Percentiles rank a stretch among this genome's conserved stretches.
Conservation (phyloP, 1,284 basidiomycete species). For the Fomitopsis palustris region DNA sequence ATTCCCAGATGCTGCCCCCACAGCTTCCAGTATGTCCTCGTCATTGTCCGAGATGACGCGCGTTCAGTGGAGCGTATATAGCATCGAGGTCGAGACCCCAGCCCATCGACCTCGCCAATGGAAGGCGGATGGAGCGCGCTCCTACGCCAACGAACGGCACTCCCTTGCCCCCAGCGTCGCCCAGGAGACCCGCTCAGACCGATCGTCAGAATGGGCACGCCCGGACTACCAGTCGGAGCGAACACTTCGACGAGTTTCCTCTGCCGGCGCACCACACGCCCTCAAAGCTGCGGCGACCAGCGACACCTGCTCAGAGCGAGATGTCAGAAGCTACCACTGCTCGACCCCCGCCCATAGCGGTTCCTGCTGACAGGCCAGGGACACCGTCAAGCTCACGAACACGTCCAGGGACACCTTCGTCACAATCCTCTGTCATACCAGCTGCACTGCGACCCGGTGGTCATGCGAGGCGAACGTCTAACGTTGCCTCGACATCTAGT, state of each 20-base stretch:
- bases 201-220: slow-evolving; percentile 15
- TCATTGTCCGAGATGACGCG: neutral
- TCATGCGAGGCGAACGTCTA: slow-evolving; percentile 34
- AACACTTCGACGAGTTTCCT: slow-evolving; percentile 13
- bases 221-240: slow-evolving; percentile 16
- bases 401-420: slow-evolving; percentile 18
- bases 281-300: slow-evolving; percentile 22
- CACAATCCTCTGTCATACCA: slow-evolving; percentile 22
- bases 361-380: slow-evolving; percentile 12
- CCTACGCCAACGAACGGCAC: slow-evolving; percentile 28
- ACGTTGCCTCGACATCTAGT: slow-evolving; percentile 23
- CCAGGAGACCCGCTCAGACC: slow-evolving; percentile 20
- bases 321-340: slow-evolving; percentile 19
- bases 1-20: slow-evolving; percentile 32
- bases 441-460: slow-evolving; percentile 32
- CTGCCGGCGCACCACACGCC: slow-evolving; percentile 14
- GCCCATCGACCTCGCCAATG: slow-evolving; percentile 12
- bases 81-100: slow-evolving; percentile 26
- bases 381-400: slow-evolving; percentile 12
- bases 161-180: slow-evolving; percentile 23
- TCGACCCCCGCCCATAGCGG: slow-evolving; percentile 10
- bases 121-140: slow-evolving; percentile 26
- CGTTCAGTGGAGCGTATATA: slow-evolving; percentile 12
- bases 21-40: slow-evolving; percentile 31
- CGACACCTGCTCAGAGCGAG: slow-evolving; percentile 21